These are phyloP conservation scores for Exophiala oligosperma DNA, from an alignment of 2,329 filamentous ascomycete species.

Conservation along the genomic window DNA sequence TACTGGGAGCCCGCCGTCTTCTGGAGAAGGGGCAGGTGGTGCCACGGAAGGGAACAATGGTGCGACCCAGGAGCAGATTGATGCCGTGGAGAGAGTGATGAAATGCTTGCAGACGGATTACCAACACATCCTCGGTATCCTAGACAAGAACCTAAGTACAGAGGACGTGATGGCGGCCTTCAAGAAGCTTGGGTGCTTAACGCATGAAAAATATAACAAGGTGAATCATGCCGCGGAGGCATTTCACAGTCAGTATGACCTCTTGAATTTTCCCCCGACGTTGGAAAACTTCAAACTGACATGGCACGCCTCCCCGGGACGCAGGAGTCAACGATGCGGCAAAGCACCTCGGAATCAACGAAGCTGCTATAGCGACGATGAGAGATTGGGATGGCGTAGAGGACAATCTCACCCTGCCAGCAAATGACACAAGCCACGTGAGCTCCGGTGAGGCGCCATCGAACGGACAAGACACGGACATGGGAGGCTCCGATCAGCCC, in stretches of 20 bases:
- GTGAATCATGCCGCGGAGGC: conserved; percentile 21
- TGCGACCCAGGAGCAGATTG: conserved; percentile 10
- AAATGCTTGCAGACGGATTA: conserved; percentile 2
- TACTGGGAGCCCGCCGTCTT: neutral
- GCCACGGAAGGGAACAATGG: conserved; percentile 7
- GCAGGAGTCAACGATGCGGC: conserved; percentile 11
- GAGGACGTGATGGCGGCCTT: conserved; percentile 5
- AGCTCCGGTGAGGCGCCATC: neutral
- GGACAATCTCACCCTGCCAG: conserved; percentile 1
- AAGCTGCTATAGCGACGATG: conserved; percentile 7
- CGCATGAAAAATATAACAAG: conserved; percentile 35
- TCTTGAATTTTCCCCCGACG: neutral
- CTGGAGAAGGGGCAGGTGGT: neutral
- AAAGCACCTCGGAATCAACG: conserved; percentile 8
- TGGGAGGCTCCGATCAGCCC: neutral
- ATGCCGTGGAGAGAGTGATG: conserved; percentile 12
- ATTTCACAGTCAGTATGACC: conserved; percentile 6
- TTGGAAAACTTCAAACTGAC: conserved; percentile 4
- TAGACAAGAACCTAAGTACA: conserved; percentile 7
- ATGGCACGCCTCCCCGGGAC: conserved; percentile 1
- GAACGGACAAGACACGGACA: neutral
- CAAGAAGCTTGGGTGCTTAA: conserved; percentile 8
- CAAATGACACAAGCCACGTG: conserved; percentile 3
- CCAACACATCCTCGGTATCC: neutral
- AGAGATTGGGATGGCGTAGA: conserved; percentile 9